phyloP scores from a whole-genome alignment of 352 stramenopile genomes.

The Globisporangium perplexum region DNA sequence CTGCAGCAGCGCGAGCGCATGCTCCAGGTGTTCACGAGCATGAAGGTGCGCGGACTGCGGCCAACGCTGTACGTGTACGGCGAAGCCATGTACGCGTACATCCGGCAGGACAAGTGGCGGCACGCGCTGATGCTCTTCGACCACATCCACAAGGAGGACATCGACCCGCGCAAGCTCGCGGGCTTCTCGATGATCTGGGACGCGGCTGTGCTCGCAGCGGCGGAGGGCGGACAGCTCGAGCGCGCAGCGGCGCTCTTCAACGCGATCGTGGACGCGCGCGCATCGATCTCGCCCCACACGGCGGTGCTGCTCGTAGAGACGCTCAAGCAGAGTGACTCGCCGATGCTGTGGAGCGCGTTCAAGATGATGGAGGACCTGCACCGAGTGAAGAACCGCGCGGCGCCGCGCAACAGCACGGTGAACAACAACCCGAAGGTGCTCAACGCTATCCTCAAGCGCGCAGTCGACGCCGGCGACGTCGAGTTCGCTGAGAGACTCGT shows the following conservation, averaged over 20 bases:
- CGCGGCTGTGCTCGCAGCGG: conserved; percentile 45
- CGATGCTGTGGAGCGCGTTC: conserved; percentile 55
- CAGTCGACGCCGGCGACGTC: conserved; percentile 43
- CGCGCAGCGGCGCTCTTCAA: conserved; percentile 39
- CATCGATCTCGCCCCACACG: conserved; percentile 36
- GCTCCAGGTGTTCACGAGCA: conserved; percentile 58
- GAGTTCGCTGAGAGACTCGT: conserved; percentile 53
- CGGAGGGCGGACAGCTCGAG: conserved; percentile 35
- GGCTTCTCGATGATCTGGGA: conserved; percentile 59
- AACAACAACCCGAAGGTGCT: conserved; percentile 31
- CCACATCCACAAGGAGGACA: conserved; percentile 48
- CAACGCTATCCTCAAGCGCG: conserved; percentile 57
- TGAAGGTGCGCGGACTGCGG: conserved; percentile 65
- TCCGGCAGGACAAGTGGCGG: conserved; percentile 52
- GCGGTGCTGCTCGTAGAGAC: conserved; percentile 41
- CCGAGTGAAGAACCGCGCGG: conserved; percentile 17
- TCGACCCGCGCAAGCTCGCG: conserved; percentile 28
- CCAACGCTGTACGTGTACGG: conserved; percentile 69
- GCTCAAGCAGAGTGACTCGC: conserved; percentile 31
- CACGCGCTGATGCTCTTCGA: conserved; percentile 73
- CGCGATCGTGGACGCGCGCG: conserved; percentile 30
- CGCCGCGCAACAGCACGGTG: conserved; percentile 8
- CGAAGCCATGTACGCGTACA: conserved; percentile 66
- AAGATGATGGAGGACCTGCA: conserved; percentile 41
- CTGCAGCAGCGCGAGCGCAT: conserved; percentile 37